A percentile compares a stretch with the other conserved stretches of the same genome.
These are phyloP conservation scores for Fusarium metavorans DNA, from an alignment of 2,329 filamentous ascomycete genomes.

Conservation along the genomic window DNA sequence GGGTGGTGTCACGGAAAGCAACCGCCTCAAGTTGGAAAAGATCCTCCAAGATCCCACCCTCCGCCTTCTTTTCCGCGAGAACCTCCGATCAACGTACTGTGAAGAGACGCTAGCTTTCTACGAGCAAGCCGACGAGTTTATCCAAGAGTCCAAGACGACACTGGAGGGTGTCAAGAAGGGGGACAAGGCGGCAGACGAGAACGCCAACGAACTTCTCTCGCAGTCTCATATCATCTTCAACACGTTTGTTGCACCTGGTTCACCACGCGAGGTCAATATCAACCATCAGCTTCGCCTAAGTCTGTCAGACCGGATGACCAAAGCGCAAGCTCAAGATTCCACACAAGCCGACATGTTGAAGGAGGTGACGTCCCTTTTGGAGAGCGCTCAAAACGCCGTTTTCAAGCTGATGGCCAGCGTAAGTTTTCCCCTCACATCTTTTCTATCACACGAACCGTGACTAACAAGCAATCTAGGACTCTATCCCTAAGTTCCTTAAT, in stretches of 20 bases:
- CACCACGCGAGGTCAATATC: conserved; percentile 96
- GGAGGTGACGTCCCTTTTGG: conserved; percentile 89
- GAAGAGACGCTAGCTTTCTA: conserved; percentile 98
- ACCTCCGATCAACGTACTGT: conserved; percentile 92
- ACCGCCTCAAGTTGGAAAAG: conserved; percentile 91
- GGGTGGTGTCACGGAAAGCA: conserved; percentile 82
- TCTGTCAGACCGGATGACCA: conserved; percentile 94
- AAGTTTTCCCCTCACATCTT: conserved; percentile 62
- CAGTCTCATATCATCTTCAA: conserved; percentile 98
- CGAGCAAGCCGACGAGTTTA: conserved; percentile 91
- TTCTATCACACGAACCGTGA: conserved; percentile 19
- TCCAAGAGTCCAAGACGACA: conserved; percentile 73
- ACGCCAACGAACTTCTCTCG: conserved; percentile 92
- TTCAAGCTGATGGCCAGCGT: conserved; percentile 99
- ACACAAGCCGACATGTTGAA: conserved; percentile 91
- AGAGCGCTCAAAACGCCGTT: conserved; percentile 93
- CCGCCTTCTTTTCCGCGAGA: conserved; percentile 91
- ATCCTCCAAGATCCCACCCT: conserved; percentile 92
- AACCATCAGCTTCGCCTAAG: conserved; percentile 95
- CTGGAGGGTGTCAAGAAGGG: conserved; percentile 70
- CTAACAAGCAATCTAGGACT: conserved; percentile 63
- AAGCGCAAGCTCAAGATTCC: conserved; percentile 90
- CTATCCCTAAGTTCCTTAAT: conserved; percentile 78
- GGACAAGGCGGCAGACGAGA: conserved; percentile 75
- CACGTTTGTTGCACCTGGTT: conserved; percentile 95